Conservation (phyloP, 805 yeast species). For the Sugiyamaella americana region DNA sequence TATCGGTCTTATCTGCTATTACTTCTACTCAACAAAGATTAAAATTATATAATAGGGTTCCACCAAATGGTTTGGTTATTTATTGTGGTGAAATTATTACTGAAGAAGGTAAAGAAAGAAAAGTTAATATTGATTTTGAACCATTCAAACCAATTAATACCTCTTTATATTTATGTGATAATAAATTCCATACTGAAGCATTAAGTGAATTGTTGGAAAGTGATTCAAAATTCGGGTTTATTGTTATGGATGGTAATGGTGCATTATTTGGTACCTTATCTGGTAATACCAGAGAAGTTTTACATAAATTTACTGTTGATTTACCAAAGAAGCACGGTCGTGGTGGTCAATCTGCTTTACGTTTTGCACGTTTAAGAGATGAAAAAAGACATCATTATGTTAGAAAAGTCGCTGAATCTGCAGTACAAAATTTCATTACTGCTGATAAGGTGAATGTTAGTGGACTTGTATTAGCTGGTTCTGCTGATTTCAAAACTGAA, state of each 20-base stretch:
- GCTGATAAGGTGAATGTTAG: constrained; percentile 89
- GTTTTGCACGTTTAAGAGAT: constrained; percentile 98
- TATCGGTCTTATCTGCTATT: constrained; percentile 92
- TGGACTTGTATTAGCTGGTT: constrained; percentile 96
- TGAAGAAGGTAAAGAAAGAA: constrained; percentile 95
- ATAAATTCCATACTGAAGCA: constrained; percentile 97
- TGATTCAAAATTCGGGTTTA: constrained; percentile 95
- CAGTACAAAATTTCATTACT: constrained; percentile 95
- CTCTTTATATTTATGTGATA: constrained; percentile 92
- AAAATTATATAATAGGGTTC: constrained; percentile 82
- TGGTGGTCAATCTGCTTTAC: constrained; percentile 99
- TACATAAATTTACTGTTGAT: constrained; percentile 95
- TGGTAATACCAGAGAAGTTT: constrained; percentile 94
- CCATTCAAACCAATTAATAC: constrained; percentile 99
- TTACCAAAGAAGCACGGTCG: constrained; percentile 99
- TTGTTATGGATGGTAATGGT: constrained; percentile 99
- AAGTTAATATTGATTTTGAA: constrained; percentile 93
- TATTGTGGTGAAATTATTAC: constrained; percentile 99
- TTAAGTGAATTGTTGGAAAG: constrained; percentile 87
- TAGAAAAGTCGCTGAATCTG: constrained; percentile 96
- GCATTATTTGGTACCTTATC: constrained; percentile 90
- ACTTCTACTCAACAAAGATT: constrained; percentile 97
- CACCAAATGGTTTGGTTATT: constrained; percentile 89
- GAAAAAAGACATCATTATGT: constrained; percentile 98
- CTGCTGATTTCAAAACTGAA: constrained; percentile 97